Base-by-base conservation (phyloP, 2,329 filamentous ascomycete species). In the Diplodia corticola region DNA sequence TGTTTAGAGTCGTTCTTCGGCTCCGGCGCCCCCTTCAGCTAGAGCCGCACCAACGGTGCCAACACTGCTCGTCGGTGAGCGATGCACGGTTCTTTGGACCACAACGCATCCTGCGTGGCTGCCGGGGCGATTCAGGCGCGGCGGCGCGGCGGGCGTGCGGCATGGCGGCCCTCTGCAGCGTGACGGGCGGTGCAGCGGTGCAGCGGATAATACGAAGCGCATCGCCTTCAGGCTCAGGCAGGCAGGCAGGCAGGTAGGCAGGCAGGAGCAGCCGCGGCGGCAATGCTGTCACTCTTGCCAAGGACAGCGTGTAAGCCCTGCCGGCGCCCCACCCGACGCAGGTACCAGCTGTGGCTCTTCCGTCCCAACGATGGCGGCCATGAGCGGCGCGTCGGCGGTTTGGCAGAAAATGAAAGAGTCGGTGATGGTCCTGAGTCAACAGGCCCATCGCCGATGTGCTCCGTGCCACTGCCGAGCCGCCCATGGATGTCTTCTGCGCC, bases 291-390 rank as follows among this genome's bases (percentile, higher is more conserved):
- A 37, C 33, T 44, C n/a, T 5, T 44, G 50, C 50, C 28, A 57
- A 35, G 55, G 55, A 44, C 55, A 46, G 55, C 55, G 55, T 46
- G 55, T 37, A 48, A 28, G 17, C 22, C 40, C 28, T 48, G 57
- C 30, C 40, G 44, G 26, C 55, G 57, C 57, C 57, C 57, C 57
- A 61, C 57, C 57, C 57, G 57, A 61, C 57, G 57, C 57, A 61
- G 57, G 57, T 61, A 61, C 57, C 57, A 61, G 44, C 40, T 59
- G 54, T 44, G 54, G 54, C 54, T 59, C 17, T 59, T 15, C 20
- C 37, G 54, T 59, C 54, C 54, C 54, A 59, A 59, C 54, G 54
- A 48, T 26, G 22, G n/a, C 54, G 13, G 35, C 17, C 35, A 44
- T 59, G 35, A 37, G 54, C 12, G 26, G 35, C 10, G 54, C 54